phyloP scores from a whole-genome alignment of 1,139 yeast genomes.

The Candida tetrigidarum region DNA sequence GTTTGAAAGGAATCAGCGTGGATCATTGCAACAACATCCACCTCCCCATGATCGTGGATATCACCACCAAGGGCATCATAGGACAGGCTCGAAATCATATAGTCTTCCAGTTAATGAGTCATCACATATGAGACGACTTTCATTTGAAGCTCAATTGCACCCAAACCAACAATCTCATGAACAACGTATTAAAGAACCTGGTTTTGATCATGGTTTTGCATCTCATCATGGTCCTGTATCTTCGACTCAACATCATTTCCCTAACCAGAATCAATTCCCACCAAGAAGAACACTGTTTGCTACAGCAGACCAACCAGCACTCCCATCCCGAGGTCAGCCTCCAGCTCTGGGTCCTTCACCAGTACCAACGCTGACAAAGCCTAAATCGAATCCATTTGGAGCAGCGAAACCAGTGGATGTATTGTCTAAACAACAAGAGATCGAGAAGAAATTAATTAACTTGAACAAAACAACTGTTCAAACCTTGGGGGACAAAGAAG shows the following conservation, averaged over 20 bases:
- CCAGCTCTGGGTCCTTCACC: conserved; percentile 2
- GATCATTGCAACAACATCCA: conserved; percentile 5
- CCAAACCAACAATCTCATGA: conserved; percentile 9
- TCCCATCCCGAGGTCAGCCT: background rate
- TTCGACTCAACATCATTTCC: background rate
- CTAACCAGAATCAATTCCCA: background rate
- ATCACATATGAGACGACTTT: conserved; percentile 12
- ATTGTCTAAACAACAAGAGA: conserved; percentile 43
- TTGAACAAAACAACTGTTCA: conserved; percentile 63
- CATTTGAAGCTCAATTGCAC: conserved; percentile 15
- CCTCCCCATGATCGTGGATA: conserved; percentile 11
- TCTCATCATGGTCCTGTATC: background rate
- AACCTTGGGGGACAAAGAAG: conserved; percentile 43
- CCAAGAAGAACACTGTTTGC: background rate
- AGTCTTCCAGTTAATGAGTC: conserved; percentile 12
- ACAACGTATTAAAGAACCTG: conserved; percentile 6
- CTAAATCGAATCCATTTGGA: conserved; percentile 49
- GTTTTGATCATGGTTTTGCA: conserved; percentile 1
- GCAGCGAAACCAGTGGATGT: conserved; percentile 52
- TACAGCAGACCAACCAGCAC: background rate
- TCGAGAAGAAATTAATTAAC: conserved; percentile 48
- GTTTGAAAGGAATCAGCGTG: conserved; percentile 16
- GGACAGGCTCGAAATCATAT: background rate
- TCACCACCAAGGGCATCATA: background rate
- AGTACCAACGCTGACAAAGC: conserved; percentile 21